A percentile compares a stretch with the other conserved stretches of the same genome.
phyloP scores from a whole-genome alignment of 108 stramenopile genomes.

The Pseudonitzschia pungens region DNA sequence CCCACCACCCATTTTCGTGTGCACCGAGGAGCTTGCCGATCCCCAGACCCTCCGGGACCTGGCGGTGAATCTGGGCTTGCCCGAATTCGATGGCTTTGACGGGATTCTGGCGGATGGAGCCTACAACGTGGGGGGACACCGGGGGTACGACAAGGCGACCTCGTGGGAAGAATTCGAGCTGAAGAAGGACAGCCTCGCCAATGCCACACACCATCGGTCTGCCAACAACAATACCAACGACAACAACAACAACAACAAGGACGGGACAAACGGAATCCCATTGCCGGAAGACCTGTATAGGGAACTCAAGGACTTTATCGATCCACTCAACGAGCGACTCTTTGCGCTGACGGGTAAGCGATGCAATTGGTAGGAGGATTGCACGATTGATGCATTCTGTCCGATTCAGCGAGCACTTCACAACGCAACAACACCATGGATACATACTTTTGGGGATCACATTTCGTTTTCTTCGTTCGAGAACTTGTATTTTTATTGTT shows the following conservation, averaged over 20 bases:
- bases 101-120: conserved; percentile 48
- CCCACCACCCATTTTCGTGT: conserved; percentile 61
- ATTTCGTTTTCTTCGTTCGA: too few relatives aligned
- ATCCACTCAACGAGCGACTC: conserved; percentile 80
- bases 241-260: neutral
- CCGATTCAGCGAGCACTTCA: too few relatives aligned
- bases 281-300: conserved; percentile 58
- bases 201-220: neutral
- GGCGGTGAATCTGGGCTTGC: conserved; percentile 60
- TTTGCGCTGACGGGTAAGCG: conserved; percentile 67
- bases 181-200: conserved; percentile 8
- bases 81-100: conserved; percentile 55
- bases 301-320: conserved; percentile 62
- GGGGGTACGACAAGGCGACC: conserved; percentile 76
- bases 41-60: conserved; percentile 51
- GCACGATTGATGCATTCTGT: neutral
- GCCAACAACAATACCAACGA: neutral
- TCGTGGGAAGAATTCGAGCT: conserved; percentile 46
- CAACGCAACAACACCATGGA: too few relatives aligned
- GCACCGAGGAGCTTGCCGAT: conserved; percentile 74
- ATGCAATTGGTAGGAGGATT: conserved; percentile 53
- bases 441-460: too few relatives aligned
- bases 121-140: conserved; percentile 80
- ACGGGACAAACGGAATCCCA: conserved; percentile 43
- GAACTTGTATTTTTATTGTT: too few relatives aligned